These are phyloP conservation scores for Pseudevernia furfuracea DNA, from an alignment of 495 filamentous ascomycete species.

Conservation along the genomic window DNA sequence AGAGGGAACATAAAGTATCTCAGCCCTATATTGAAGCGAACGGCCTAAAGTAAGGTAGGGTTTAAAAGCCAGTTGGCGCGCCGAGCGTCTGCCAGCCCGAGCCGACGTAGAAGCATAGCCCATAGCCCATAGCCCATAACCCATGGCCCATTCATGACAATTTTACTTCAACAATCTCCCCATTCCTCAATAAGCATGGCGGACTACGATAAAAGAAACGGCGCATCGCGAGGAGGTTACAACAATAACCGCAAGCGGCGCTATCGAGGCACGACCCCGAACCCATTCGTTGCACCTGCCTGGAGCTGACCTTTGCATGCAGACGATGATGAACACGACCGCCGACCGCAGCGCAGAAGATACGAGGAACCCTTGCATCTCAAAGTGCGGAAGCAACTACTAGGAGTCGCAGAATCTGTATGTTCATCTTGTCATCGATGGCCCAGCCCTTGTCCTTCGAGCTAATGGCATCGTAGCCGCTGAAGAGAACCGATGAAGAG, in stretches of 20 bases:
- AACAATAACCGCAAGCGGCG: conserved; percentile 60
- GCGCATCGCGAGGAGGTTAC: conserved; percentile 47
- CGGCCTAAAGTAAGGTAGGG: too few species aligned
- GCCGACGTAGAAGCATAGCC: background rate
- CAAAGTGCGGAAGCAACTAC: conserved; percentile 70
- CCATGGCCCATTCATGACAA: background rate
- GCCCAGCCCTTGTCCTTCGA: conserved; percentile 18
- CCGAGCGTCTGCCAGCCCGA: background rate
- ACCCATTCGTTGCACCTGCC: background rate
- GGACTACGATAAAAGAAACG: conserved; percentile 60
- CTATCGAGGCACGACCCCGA: conserved; percentile 41
- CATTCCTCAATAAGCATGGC: conserved; percentile 47
- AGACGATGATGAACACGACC: conserved; percentile 74
- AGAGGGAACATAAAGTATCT: background rate
- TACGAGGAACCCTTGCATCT: conserved; percentile 71
- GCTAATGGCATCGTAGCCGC: conserved; percentile 40
- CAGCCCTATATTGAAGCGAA: conserved; percentile 3
- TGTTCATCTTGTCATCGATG: conserved; percentile 17
- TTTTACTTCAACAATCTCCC: background rate
- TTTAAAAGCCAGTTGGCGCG: background rate
- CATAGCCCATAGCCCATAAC: too few species aligned
- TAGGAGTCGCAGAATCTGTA: conserved; percentile 79
- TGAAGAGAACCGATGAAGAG: conserved; percentile 75
- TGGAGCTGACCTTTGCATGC: conserved; percentile 17
- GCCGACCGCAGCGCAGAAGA: conserved; percentile 64